Evolutionary conservation across 805 yeast species (phyloP), one percentile per base, ranked within the genome.

Genomic region (Suhomyces canberraensis): DNA sequence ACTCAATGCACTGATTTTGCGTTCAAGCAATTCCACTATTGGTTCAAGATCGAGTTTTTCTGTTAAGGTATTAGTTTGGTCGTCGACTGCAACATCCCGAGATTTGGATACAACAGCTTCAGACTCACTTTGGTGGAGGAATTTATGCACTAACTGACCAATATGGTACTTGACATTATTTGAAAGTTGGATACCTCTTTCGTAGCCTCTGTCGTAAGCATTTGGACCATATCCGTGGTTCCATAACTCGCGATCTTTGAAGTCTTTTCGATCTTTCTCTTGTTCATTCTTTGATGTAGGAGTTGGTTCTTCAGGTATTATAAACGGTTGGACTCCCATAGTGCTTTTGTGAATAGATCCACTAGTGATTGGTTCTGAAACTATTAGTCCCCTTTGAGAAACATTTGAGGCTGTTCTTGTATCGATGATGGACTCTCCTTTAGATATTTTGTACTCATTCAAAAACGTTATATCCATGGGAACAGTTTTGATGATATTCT

Each of bases 171-270:
- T 39, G 13, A 39, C 41, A 4, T 39, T 39, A 4, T 37, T 47
- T 4, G 68, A 53, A 42, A 53, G 61, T 21, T 56, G 42, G 3
- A 60, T 39, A 0, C 73, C 74, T 29, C 46, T 54, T 7, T 49
- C 54, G 35, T 48, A 66, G 4, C 74, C 74, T 29, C 46, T 48
- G 17, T 61, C 61, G 36, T 54, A 68, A 1, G 72, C 58, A 1
- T 58, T 43, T 11, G 51, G 51, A 1, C 51, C 55, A 29, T 54
- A 49, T n/a, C 50, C 60, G 31, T 51, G 48, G 25, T 46, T 42
- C 28, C 31, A 36, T 11, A 19, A 15, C 19, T 39, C 43, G 3
- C 17, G 14, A 25, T 39, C 41, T 15, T 33, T 17, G 16, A 11
- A 21, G 28, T 38, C 31, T 14, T 13, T 14, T 3, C 18, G 16